phyloP scores from a whole-genome alignment of 139 green algal genomes.

The Chlamydomonas sp. region DNA sequence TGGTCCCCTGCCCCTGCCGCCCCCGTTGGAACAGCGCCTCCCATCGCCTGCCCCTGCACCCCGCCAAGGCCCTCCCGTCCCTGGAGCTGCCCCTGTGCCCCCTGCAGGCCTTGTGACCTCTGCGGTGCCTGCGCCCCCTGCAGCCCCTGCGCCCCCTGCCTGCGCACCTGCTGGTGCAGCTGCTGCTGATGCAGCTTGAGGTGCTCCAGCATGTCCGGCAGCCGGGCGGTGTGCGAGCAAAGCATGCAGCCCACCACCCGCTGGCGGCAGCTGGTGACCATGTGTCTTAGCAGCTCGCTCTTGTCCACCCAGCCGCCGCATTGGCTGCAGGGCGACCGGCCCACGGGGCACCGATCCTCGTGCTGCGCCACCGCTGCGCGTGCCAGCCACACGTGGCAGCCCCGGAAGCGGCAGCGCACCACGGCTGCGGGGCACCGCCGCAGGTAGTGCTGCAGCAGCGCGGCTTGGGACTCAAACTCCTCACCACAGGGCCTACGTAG shows the following conservation, averaged over 20 bases:
- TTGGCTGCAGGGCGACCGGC: slow-evolving; percentile 8
- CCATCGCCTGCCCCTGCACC: too few species aligned
- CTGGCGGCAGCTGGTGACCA: slow-evolving; percentile 23
- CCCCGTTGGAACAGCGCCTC: too few species aligned
- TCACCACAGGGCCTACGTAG: background rate
- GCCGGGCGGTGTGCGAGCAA: slow-evolving; percentile 16
- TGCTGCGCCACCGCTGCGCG: background rate
- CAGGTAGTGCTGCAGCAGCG: slow-evolving; percentile 27
- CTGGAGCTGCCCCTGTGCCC: background rate
- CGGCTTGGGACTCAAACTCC: slow-evolving; percentile 6
- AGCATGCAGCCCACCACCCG: slow-evolving; percentile 40
- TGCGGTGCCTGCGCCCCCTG: background rate
- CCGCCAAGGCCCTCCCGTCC: too few species aligned
- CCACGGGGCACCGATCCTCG: slow-evolving; percentile 29
- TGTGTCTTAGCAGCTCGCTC: slow-evolving; percentile 24
- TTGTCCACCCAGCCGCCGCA: slow-evolving; percentile 26
- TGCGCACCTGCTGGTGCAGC: background rate
- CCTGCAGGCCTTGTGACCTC: background rate
- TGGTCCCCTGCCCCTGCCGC: too few species aligned
- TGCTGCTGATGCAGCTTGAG: background rate
- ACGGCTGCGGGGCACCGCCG: slow-evolving; percentile 15
- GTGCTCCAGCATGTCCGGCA: slow-evolving; percentile 46
- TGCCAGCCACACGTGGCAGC: slow-evolving; percentile 15
- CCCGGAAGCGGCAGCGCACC: slow-evolving; percentile 39
- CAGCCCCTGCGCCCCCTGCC: background rate